Percentiles rank a stretch among this genome's conserved stretches.
phyloP scores from a whole-genome alignment of 129 eudicot genomes.

The Cynara cardunculus region DNA sequence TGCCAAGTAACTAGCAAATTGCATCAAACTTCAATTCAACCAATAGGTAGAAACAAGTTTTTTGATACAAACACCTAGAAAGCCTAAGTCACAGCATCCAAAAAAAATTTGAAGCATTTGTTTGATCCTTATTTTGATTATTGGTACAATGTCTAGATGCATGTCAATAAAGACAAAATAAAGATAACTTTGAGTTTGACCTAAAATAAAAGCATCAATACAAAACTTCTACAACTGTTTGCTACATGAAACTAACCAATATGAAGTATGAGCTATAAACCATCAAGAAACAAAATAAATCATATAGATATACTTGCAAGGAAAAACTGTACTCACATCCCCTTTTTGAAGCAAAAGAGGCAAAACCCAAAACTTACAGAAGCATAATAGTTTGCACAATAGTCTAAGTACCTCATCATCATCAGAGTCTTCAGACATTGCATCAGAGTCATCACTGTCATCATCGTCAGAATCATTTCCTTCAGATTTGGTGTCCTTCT shows the following conservation, averaged over 20 bases:
- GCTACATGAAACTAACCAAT: neutral
- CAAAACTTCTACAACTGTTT: neutral
- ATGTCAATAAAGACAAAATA: neutral
- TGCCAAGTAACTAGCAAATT: neutral
- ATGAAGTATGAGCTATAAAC: neutral
- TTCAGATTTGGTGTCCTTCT: constrained; percentile 36
- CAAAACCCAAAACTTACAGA: neutral
- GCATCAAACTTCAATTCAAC: neutral
- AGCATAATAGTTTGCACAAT: neutral
- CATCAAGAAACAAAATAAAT: too few species aligned
- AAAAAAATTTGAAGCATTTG: neutral
- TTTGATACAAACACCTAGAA: neutral
- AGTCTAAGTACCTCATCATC: constrained; percentile 32
- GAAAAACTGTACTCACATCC: neutral
- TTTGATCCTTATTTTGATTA: neutral
- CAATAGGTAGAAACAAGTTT: neutral
- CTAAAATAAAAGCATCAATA: neutral
- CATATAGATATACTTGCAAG: neutral
- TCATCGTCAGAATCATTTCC: constrained; percentile 39
- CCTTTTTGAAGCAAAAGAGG: neutral
- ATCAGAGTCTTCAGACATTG: constrained; percentile 34
- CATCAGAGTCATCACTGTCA: constrained; percentile 25
- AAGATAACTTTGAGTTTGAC: neutral
- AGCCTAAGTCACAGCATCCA: neutral
- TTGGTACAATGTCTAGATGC: neutral